These are phyloP conservation scores for Neurospora sublineolata DNA, from an alignment of 495 filamentous ascomycete genomes.

Conservation along the genomic window DNA sequence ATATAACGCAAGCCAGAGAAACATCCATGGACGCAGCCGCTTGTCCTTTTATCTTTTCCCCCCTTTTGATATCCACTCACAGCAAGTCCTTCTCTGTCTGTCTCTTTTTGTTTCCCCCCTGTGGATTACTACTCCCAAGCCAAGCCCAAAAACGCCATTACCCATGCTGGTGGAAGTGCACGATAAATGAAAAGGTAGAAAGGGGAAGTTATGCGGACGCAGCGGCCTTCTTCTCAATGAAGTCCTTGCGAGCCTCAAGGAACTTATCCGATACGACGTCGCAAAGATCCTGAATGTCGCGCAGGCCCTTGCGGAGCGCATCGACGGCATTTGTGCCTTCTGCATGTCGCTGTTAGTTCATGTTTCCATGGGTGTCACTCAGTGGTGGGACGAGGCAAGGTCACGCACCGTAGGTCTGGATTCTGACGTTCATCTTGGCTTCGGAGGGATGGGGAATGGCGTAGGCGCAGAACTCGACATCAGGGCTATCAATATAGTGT, in stretches of 20 bases:
- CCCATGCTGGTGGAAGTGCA: slow-evolving; percentile 1
- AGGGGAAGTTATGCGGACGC: not conserved
- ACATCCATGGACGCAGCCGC: not conserved
- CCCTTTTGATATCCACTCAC: not conserved
- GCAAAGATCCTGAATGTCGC: slow-evolving; percentile 79
- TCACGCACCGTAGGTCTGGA: slow-evolving; percentile 82
- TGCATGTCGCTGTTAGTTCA: slow-evolving; percentile 18
- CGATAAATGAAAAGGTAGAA: not conserved
- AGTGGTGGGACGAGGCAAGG: not conserved
- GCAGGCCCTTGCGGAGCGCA: slow-evolving; percentile 79
- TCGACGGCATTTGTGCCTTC: slow-evolving; percentile 71
- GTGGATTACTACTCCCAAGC: not conserved
- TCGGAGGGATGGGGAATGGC: slow-evolving; percentile 96
- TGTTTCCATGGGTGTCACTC: not conserved
- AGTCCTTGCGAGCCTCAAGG: slow-evolving; percentile 50
- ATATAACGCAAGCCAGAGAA: not conserved
- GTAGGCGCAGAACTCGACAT: slow-evolving; percentile 96
- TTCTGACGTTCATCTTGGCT: slow-evolving; percentile 88
- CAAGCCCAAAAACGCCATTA: slow-evolving; percentile 19
- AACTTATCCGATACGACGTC: slow-evolving; percentile 87
- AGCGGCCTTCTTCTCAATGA: slow-evolving; percentile 28
- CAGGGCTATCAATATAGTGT: slow-evolving; percentile 47
- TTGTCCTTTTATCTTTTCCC: not conserved
- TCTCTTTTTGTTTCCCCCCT: not conserved
- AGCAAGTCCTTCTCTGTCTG: not conserved